Evolutionary conservation across 176 grass and related monocot species (phyloP).

Genomic region (Tillandsia fasciculata): DNA sequence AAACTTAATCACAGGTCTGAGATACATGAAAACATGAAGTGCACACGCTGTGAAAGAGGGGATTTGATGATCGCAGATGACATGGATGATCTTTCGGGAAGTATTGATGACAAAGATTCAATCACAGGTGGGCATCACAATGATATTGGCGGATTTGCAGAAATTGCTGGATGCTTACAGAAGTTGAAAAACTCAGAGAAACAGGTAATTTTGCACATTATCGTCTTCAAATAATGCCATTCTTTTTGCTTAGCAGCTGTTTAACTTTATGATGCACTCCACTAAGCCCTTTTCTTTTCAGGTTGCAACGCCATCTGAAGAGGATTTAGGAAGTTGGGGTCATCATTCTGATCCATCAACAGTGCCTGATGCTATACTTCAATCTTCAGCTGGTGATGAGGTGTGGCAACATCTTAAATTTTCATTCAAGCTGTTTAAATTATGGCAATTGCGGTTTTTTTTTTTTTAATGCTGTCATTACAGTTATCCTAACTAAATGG

Average conservation of each 20-base stretch:
- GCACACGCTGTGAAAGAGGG: conserved; percentile 48
- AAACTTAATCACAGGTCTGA: conserved; percentile 40
- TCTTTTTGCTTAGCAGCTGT: conserved; percentile 18
- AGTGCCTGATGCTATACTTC: conserved; percentile 77
- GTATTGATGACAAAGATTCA: conserved; percentile 21
- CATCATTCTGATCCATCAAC: conserved; percentile 79
- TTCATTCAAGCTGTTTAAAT: conserved; percentile 6
- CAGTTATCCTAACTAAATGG: neutral
- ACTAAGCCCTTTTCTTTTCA: conserved; percentile 24
- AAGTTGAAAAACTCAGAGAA: conserved; percentile 59
- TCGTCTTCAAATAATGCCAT: conserved; percentile 8
- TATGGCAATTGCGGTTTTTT: conserved; percentile 7
- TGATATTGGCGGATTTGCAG: conserved; percentile 85
- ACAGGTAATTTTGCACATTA: conserved; percentile 35
- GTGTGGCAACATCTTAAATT: conserved; percentile 24
- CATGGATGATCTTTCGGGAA: conserved; percentile 17
- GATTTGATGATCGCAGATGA: conserved; percentile 11
- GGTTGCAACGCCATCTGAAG: conserved; percentile 87
- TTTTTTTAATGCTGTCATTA: neutral
- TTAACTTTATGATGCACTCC: conserved; percentile 5
- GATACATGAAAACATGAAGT: conserved; percentile 99
- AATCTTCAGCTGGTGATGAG: conserved; percentile 76
- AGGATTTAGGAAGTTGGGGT: conserved; percentile 85
- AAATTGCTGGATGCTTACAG: conserved; percentile 70
- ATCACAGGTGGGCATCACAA: conserved; percentile 9